A percentile compares a stretch with the other conserved stretches of the same genome.
Conservation (phyloP, 306 rosid genomes). For the Sindora glabra region DNA sequence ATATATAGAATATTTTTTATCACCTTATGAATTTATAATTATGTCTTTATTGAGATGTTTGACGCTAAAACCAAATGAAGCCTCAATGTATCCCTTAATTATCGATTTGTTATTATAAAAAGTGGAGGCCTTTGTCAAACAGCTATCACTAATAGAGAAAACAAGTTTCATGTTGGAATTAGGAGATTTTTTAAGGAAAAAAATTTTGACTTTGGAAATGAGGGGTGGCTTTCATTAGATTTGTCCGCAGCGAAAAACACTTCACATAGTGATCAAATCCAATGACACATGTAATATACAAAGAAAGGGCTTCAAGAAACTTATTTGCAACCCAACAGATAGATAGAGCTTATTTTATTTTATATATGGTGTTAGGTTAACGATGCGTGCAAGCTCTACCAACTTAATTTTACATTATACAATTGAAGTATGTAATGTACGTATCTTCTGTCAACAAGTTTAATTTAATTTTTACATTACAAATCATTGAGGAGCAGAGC, state of each 20-base stretch:
- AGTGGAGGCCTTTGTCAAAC: slow-evolving; percentile 6
- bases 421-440: not conserved
- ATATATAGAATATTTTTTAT: no score
- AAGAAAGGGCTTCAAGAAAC: not conserved
- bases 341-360: no score
- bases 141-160: slow-evolving; percentile 2
- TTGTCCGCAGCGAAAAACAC: slow-evolving; percentile 17
- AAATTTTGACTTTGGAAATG: not conserved
- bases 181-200: not conserved
- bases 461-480: no score
- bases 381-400: slow-evolving; percentile 12
- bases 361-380: not conserved
- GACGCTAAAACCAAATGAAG: no score
- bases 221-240: slow-evolving; percentile 21
- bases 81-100: no score
- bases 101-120: no score
- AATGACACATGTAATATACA: not conserved
- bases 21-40: no score
- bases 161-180: not conserved
- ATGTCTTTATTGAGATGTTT: no score
- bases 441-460: not conserved
- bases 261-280: not conserved
- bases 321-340: not conserved
- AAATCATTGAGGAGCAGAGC: not conserved
- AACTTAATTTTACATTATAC: slow-evolving; percentile 11